Conservation (phyloP, 441 rosid species). For the Biscutella laevigata region DNA sequence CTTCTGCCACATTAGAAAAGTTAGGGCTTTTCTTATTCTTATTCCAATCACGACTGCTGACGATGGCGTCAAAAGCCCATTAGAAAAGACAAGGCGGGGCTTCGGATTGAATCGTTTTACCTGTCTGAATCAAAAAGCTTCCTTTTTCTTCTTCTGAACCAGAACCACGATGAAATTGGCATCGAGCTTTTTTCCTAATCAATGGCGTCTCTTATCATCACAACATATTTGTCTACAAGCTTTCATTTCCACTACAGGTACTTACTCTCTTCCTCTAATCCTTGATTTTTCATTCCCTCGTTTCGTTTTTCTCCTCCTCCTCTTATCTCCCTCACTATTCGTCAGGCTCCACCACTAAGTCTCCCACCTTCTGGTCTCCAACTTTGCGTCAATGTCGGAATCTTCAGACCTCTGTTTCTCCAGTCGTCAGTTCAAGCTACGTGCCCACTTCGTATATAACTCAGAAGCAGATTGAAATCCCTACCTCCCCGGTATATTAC, state of each 20-base stretch:
- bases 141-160: neutral
- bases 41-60: neutral
- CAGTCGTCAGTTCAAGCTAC: slow-evolving; percentile 49
- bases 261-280: neutral
- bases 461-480: slow-evolving; percentile 24
- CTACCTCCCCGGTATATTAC: slow-evolving; percentile 25
- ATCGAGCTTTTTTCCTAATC: slow-evolving; percentile 28
- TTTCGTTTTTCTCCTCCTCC: neutral
- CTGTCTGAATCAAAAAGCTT: neutral
- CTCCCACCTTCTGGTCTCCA: slow-evolving; percentile 12
- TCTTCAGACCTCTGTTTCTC: slow-evolving; percentile 45
- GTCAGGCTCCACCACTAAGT: slow-evolving; percentile 14
- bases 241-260: slow-evolving; percentile 15
- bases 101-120: neutral
- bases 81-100: neutral
- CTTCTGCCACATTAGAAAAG: no score
- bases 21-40: neutral
- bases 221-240: slow-evolving; percentile 21
- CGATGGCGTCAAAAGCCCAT: neutral
- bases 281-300: neutral
- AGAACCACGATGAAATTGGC: slow-evolving; percentile 20
- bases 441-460: slow-evolving; percentile 33
- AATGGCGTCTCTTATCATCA: slow-evolving; percentile 27
- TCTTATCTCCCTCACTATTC: neutral
- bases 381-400: slow-evolving; percentile 37